Evolutionary conservation across 106 monocot species (phyloP).

Genomic region (Allium fistulosum): DNA sequence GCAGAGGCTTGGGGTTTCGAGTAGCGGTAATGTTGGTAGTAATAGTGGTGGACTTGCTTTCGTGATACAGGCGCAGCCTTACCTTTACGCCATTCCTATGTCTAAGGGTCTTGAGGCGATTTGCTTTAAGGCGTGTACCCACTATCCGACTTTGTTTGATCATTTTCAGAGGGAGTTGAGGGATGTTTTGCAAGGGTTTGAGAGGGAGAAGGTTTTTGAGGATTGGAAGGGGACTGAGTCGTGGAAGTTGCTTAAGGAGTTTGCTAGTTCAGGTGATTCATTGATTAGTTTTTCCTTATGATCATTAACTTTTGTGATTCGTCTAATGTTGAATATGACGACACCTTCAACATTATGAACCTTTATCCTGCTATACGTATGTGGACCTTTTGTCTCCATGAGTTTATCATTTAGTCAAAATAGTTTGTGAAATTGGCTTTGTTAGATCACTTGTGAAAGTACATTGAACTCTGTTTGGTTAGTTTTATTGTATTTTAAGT

Average conservation of each 20-base stretch:
- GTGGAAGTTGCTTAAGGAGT: constrained; percentile 90
- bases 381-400: too few relatives aligned
- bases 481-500: too few relatives aligned
- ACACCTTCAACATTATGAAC: too few relatives aligned
- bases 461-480: too few relatives aligned
- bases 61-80: constrained; percentile 88
- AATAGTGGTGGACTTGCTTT: constrained; percentile 42
- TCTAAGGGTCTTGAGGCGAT: constrained; percentile 83
- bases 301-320: too few relatives aligned
- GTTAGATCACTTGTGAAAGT: too few relatives aligned
- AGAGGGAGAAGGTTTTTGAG: constrained; percentile 34
- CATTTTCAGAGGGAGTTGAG: constrained; percentile 96
- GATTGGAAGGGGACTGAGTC: constrained; percentile 72
- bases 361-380: too few relatives aligned
- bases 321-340: too few relatives aligned
- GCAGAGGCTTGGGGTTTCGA: constrained; percentile 28
- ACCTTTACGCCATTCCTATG: constrained; percentile 72
- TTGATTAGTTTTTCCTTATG: too few relatives aligned
- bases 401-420: too few relatives aligned
- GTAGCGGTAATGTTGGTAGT: not conserved
- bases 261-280: constrained; percentile 61
- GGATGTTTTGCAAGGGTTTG: constrained; percentile 51
- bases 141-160: constrained; percentile 92
- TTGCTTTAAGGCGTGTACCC: constrained; percentile 93
- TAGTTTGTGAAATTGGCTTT: too few relatives aligned